Evolutionary conservation across 148 eudicot genomes (phyloP).

Genomic region (Rhododendron williamsianum): DNA sequence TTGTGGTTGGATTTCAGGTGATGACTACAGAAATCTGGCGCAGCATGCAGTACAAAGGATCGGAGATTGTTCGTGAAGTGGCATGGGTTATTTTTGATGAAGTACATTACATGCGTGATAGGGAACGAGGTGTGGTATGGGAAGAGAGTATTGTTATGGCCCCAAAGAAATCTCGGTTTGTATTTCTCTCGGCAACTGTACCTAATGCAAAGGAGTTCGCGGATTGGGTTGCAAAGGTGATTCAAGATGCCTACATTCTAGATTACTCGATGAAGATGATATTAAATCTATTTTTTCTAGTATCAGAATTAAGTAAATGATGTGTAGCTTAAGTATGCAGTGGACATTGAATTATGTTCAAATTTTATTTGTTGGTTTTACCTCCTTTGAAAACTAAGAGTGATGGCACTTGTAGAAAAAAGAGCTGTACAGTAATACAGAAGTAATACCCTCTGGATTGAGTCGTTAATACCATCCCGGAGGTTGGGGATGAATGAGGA

Average conservation of each 20-base stretch:
- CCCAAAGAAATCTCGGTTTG: constrained; percentile 92
- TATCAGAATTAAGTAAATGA: not conserved
- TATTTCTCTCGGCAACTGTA: constrained; percentile 94
- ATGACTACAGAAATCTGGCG: constrained; percentile 99
- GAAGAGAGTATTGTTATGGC: constrained; percentile 99
- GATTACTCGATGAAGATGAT: not conserved
- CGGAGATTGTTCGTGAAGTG: constrained; percentile 87
- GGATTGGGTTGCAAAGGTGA: constrained; percentile 98
- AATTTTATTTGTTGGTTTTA: not conserved
- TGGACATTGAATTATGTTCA: not conserved
- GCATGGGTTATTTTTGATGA: constrained; percentile 99
- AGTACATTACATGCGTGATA: constrained; percentile 99
- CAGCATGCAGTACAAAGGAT: constrained; percentile 98
- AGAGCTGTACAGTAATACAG: not conserved
- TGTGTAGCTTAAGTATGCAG: not conserved
- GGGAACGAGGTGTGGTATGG: constrained; percentile 98
- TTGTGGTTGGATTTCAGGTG: constrained; percentile 43
- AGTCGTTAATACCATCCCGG: no score
- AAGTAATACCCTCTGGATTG: not conserved
- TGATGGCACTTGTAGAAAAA: not conserved
- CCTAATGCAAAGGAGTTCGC: constrained; percentile 99
- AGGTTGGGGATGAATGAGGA: no score
- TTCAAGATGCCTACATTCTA: not conserved
- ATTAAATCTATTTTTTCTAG: not conserved
- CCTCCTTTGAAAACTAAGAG: not conserved